Evolutionary conservation across 2,329 filamentous ascomycete genomes (phyloP), one percentile per base, ranked within the genome.

Genomic region (Epicoccum sorghinum): DNA sequence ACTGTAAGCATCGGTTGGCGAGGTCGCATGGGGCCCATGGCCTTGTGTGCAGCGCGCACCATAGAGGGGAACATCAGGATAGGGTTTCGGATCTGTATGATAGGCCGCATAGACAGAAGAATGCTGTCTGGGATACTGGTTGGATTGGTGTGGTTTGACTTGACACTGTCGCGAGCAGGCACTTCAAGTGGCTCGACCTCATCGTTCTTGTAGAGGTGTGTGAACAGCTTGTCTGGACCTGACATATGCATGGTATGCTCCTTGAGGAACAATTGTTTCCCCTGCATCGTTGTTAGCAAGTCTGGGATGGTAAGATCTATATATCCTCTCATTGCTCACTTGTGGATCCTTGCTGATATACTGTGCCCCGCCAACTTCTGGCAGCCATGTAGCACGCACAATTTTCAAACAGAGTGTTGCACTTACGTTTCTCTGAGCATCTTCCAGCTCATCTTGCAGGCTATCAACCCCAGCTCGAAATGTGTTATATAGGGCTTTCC

Each of bases 71-170:
- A 64, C 59, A 64, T 61, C 2, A 64, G 29, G 0, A 52, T 43
- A 2, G 59, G 61, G 13, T 64, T 47, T 4, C 59, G 51, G 36
- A 62, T 62, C 10, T 64, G 61, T 47, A 64, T 61, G 2, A 62
- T 59, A 1, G 59, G 57, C 12, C 58, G 47, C 27, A 64, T 27
- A 3, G 49, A 43, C 2, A 60, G 47, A n/a, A 64, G 49, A 13
- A 64, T 35, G 40, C 8, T 35, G 33, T 64, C 59, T 2, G 61
- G 59, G 2, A 62, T 23, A 9, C 55, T 55, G 1, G 61, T 55
- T 0, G 57, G 61, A 43, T 58, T 64, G 8, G 61, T 61, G 7
- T 53, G 51, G 2, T 27, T 9, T 9, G 47, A 44, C 4, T 37
- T 10, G 8, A 44, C 45, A 2, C 14, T 44, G 37, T 47, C 10